Percentiles rank a stretch among this genome's conserved stretches.
Conservation (phyloP, 2,329 filamentous ascomycete genomes). For the Colletotrichum costaricense region DNA sequence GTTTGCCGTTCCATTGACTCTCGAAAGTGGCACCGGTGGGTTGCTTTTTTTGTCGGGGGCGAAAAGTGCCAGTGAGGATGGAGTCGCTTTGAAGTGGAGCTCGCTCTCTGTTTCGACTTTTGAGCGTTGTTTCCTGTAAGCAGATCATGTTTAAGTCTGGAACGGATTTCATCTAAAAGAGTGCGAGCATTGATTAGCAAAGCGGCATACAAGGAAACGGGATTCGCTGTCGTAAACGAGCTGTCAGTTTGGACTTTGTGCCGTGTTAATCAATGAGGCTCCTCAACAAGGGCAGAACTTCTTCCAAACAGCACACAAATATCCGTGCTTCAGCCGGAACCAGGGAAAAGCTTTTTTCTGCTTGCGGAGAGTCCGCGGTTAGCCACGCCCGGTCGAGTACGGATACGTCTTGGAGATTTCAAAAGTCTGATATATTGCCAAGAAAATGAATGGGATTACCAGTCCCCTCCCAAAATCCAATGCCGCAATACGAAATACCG, state of each 20-base stretch:
- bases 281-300: too few relatives aligned
- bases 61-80: background rate
- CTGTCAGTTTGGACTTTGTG: too few relatives aligned
- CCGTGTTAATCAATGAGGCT: too few relatives aligned
- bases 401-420: too few relatives aligned
- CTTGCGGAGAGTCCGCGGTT: background rate
- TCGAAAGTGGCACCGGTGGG: too few relatives aligned
- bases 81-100: background rate
- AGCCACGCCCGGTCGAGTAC: background rate
- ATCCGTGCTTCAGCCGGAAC: too few relatives aligned
- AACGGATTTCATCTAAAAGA: background rate
- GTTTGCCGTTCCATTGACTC: too few relatives aligned
- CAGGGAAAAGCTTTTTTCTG: too few relatives aligned
- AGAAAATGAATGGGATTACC: background rate
- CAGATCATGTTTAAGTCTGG: background rate
- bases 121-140: background rate
- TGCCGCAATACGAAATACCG: conserved; percentile 1
- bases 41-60: background rate
- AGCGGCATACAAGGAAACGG: too few relatives aligned
- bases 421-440: background rate
- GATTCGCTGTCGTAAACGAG: too few relatives aligned
- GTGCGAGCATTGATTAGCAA: background rate
- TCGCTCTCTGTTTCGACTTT: too few relatives aligned
- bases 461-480: background rate
- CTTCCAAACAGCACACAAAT: too few relatives aligned